phyloP scores from a whole-genome alignment of 352 stramenopile species.

The Pythium rishiriense region DNA sequence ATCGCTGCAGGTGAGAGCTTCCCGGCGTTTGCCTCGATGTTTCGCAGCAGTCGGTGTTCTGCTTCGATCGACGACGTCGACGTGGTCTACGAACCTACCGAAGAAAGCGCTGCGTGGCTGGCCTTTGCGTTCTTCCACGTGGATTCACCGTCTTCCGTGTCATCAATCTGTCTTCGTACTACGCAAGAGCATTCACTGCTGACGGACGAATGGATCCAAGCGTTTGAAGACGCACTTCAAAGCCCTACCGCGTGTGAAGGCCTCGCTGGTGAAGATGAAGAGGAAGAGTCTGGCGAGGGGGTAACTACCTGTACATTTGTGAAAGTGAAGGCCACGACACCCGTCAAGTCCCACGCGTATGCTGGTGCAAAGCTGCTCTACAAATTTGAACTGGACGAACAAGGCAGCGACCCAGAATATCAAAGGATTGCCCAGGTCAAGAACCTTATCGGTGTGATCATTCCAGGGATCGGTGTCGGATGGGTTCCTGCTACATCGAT shows the following conservation, averaged over 20 bases:
- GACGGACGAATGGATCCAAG: not conserved
- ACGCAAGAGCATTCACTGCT: not conserved
- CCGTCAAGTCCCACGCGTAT: constrained; percentile 9
- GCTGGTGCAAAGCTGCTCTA: constrained; percentile 10
- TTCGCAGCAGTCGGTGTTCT: not conserved
- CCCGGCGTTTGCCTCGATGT: not conserved
- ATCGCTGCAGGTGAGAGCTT: not conserved
- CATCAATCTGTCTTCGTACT: constrained; percentile 1
- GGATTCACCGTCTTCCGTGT: constrained; percentile 1
- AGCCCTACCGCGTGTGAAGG: constrained; percentile 1
- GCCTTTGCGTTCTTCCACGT: constrained; percentile 17
- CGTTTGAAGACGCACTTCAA: constrained; percentile 7
- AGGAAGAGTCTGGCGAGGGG: not conserved
- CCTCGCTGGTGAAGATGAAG: not conserved
- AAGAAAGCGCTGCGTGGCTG: constrained; percentile 7
- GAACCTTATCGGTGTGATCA: constrained; percentile 36
- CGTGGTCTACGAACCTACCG: not conserved
- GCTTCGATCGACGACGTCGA: not conserved
- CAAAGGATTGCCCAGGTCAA: constrained; percentile 29
- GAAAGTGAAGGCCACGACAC: constrained; percentile 4
- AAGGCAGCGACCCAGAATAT: constrained; percentile 22
- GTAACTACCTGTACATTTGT: constrained; percentile 6
- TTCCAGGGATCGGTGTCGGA: constrained; percentile 35
- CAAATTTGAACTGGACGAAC: not conserved
- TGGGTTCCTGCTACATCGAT: constrained; percentile 27